These are phyloP conservation scores for Neurospora sp. DNA, from an alignment of 495 filamentous ascomycete genomes.

Conservation along the genomic window DNA sequence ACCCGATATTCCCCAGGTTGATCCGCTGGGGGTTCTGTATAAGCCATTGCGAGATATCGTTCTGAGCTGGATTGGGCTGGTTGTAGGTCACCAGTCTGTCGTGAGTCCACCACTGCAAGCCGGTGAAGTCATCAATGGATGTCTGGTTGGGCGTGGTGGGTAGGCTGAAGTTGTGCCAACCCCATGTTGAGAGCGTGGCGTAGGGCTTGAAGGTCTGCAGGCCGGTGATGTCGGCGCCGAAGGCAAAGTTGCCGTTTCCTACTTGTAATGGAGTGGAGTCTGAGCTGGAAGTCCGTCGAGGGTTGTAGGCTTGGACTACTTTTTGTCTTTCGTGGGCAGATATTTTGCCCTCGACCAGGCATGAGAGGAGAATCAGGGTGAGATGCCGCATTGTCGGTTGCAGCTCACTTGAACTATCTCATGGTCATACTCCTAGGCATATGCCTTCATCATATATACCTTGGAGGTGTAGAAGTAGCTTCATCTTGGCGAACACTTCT, in stretches of 20 bases:
- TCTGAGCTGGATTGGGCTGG: slow-evolving; percentile 41
- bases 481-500: neutral
- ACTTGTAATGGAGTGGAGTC: slow-evolving; percentile 39
- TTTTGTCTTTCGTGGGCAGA: slow-evolving; percentile 20
- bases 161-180: slow-evolving; percentile 49
- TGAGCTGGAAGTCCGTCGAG: slow-evolving; percentile 36
- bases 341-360: slow-evolving; percentile 12
- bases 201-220: slow-evolving; percentile 52
- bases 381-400: neutral
- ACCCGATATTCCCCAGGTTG: slow-evolving; percentile 39
- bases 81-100: slow-evolving; percentile 42
- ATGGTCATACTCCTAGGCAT: neutral
- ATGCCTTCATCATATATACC: neutral
- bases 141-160: slow-evolving; percentile 34
- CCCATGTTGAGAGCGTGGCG: slow-evolving; percentile 44
- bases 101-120: slow-evolving; percentile 44
- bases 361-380: slow-evolving; percentile 8
- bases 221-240: slow-evolving; percentile 44
- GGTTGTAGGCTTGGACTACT: slow-evolving; percentile 34
- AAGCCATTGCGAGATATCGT: slow-evolving; percentile 43
- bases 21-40: slow-evolving; percentile 43
- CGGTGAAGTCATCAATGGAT: slow-evolving; percentile 31
- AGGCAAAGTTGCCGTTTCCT: slow-evolving; percentile 46
- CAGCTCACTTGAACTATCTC: neutral
- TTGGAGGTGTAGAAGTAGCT: neutral